These are phyloP conservation scores for Yarrowia bubula DNA, from an alignment of 805 yeast genomes.

Conservation along the genomic window DNA sequence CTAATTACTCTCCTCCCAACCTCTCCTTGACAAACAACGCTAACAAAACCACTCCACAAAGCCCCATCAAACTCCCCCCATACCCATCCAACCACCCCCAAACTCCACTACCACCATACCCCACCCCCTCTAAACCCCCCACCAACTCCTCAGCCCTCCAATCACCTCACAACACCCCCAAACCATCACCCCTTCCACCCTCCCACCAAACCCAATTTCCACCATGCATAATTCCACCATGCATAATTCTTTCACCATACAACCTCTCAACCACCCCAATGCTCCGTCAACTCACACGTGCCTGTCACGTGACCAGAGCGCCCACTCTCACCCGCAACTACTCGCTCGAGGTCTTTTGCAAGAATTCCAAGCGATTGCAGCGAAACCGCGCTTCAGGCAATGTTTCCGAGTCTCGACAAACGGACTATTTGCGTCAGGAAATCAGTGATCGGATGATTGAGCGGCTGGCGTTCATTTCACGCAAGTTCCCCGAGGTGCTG, in stretches of 20 bases:
- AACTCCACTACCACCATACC: too few species aligned
- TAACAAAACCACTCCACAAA: too few species aligned
- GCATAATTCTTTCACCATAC: not conserved
- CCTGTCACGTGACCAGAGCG: not conserved
- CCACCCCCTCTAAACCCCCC: too few species aligned
- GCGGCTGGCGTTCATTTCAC: conserved; percentile 67
- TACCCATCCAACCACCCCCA: too few species aligned
- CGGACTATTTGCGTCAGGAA: conserved; percentile 73
- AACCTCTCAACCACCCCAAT: not conserved
- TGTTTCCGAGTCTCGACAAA: conserved; percentile 50
- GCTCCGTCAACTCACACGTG: not conserved
- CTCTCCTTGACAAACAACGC: too few species aligned
- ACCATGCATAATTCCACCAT: not conserved
- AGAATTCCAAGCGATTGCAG: conserved; percentile 61
- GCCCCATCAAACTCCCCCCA: too few species aligned
- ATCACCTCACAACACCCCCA: too few species aligned
- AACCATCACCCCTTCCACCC: too few species aligned
- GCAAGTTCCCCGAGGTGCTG: conserved; percentile 57
- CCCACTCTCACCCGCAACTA: not conserved
- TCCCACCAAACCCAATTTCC: not conserved
- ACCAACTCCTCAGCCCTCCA: too few species aligned
- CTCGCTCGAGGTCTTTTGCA: conserved; percentile 54
- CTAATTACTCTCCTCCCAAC: too few species aligned
- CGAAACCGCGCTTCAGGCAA: conserved; percentile 51
- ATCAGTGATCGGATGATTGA: conserved; percentile 72